A percentile compares a stretch with the other conserved stretches of the same genome.
These are phyloP conservation scores for Gracilaria gracilis DNA, from an alignment of 23 red algal genomes.

Conservation along the genomic window DNA sequence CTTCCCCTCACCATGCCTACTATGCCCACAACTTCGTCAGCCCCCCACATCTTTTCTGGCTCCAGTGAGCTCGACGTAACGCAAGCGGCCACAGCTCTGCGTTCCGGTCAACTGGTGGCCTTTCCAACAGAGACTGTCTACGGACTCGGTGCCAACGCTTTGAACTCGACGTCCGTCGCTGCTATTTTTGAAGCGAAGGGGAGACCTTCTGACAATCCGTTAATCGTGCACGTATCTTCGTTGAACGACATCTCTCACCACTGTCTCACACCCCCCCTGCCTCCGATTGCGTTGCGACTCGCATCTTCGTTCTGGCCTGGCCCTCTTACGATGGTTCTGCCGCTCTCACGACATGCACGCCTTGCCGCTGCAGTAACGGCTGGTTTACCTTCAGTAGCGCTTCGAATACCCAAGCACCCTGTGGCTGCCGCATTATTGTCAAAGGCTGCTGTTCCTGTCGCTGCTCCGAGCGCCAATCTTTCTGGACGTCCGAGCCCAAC, in stretches of 20 bases:
- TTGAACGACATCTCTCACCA: conserved; percentile 30
- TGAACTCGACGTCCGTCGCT: conserved; percentile 59
- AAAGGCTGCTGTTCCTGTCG: conserved; percentile 64
- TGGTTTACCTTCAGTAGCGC: conserved; percentile 65
- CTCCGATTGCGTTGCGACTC: conserved; percentile 57
- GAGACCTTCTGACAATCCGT: conserved; percentile 86
- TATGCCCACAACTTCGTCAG: neutral
- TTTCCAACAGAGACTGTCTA: conserved; percentile 97
- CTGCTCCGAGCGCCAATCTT: conserved; percentile 85
- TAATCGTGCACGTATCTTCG: conserved; percentile 85
- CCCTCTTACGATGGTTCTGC: conserved; percentile 84
- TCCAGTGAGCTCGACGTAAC: conserved; percentile 75
- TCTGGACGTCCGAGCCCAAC: conserved; percentile 84
- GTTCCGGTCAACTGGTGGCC: conserved; percentile 67
- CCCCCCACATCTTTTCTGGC: conserved; percentile 54
- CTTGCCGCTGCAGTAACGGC: conserved; percentile 72
- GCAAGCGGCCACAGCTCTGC: conserved; percentile 69
- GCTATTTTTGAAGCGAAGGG: conserved; percentile 82
- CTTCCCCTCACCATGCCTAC: neutral
- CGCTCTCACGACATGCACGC: conserved; percentile 8
- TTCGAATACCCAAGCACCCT: conserved; percentile 86
- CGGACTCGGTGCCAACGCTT: conserved; percentile 90
- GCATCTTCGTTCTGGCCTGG: conserved; percentile 89
- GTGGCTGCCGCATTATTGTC: conserved; percentile 76
- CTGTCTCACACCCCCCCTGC: conserved; percentile 65